Conservation (phyloP, 108 stramenopile genomes). For the Aurantiochytrium sp. region DNA sequence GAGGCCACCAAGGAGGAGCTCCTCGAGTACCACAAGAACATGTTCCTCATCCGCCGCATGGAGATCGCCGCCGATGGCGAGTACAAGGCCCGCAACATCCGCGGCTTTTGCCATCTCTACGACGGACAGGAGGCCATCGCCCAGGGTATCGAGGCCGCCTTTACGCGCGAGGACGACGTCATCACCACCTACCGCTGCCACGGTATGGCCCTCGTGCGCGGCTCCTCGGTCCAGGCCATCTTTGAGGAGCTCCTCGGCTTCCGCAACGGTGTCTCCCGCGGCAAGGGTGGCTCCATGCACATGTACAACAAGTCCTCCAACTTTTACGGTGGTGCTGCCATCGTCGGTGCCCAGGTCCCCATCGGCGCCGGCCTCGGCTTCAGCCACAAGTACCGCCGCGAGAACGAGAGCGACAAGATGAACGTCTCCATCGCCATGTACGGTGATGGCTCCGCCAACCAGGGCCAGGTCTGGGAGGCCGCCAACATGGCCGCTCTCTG, state of each 20-base stretch:
- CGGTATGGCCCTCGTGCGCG: conserved; percentile 80
- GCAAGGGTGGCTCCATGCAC: conserved; percentile 99
- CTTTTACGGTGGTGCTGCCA: conserved; percentile 97
- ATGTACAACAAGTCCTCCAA: conserved; percentile 95
- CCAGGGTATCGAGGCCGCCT: conserved; percentile 79
- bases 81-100: conserved; percentile 91
- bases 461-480: conserved; percentile 99
- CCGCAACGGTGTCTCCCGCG: conserved; percentile 64
- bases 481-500: conserved; percentile 88
- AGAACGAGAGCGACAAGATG: not conserved
- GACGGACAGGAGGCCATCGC: conserved; percentile 96
- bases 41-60: conserved; percentile 99
- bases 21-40: conserved; percentile 75
- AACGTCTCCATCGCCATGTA: conserved; percentile 88
- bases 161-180: conserved; percentile 78
- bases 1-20: conserved; percentile 80
- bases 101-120: conserved; percentile 99
- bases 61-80: conserved; percentile 99
- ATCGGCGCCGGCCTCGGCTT: conserved; percentile 94
- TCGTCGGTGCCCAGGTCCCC: conserved; percentile 98
- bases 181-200: conserved; percentile 97
- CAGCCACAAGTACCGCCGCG: conserved; percentile 83
- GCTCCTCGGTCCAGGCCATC: conserved; percentile 72
- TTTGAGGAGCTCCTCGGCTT: conserved; percentile 85
- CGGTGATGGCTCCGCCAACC: conserved; percentile 99